Percentiles rank a stretch among this genome's conserved stretches.
Conservation (phyloP, 208 protist genomes). For the Trichomonas gallinae region DNA sequence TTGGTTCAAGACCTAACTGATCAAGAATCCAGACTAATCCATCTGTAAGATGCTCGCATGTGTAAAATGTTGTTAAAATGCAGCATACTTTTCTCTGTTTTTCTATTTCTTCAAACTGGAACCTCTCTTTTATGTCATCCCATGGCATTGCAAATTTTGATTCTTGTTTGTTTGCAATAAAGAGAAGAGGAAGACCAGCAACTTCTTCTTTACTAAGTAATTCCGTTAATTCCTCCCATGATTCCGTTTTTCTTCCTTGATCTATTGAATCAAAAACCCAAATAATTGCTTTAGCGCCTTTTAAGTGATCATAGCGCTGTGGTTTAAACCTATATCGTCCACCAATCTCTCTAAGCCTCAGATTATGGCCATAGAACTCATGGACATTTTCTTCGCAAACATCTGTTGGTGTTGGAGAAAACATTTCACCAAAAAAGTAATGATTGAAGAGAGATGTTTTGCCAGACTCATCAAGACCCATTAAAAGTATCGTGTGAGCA, state of each 20-base stretch:
- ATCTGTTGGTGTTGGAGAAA: background rate
- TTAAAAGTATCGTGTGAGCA: background rate
- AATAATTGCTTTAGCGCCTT: background rate
- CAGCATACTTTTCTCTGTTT: background rate
- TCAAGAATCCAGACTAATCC: background rate
- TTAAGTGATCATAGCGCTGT: background rate
- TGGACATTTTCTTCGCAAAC: background rate
- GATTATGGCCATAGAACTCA: background rate
- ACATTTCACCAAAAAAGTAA: background rate
- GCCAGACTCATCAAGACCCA: background rate
- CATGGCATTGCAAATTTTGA: background rate
- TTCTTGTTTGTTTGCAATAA: background rate
- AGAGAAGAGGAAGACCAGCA: background rate
- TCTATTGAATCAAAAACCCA: constrained; percentile 5
- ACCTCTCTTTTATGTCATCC: background rate
- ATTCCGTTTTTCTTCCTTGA: background rate
- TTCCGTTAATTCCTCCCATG: background rate
- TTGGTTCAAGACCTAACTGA: background rate
- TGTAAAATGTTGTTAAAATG: background rate
- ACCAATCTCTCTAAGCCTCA: background rate
- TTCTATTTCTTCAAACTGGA: background rate
- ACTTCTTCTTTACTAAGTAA: background rate
- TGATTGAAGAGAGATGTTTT: background rate
- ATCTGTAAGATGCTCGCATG: background rate
- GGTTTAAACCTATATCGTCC: background rate